phyloP scores from a whole-genome alignment of 768 basidiomycete species.

The Suillus discolor region DNA sequence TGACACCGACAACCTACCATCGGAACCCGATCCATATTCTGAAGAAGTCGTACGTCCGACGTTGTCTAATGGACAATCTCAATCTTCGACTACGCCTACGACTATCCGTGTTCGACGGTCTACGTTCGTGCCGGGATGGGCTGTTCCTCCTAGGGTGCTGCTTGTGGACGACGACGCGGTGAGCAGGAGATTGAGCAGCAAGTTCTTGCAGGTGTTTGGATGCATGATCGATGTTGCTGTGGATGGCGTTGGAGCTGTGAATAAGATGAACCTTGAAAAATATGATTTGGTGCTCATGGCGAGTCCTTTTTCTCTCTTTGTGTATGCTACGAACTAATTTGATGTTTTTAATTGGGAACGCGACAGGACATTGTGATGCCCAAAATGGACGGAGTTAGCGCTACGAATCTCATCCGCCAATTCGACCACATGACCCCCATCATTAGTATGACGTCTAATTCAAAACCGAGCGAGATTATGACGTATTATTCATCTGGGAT shows the following conservation, averaged over 20 bases:
- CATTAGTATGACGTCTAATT: slow-evolving; percentile 97
- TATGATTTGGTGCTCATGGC: slow-evolving; percentile 97
- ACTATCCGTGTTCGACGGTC: slow-evolving; percentile 67
- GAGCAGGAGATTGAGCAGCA: slow-evolving; percentile 83
- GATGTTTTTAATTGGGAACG: background rate
- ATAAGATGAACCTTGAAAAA: slow-evolving; percentile 95
- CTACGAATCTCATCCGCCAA: slow-evolving; percentile 91
- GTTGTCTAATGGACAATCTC: slow-evolving; percentile 24
- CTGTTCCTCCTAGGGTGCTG: slow-evolving; percentile 86
- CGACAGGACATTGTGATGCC: slow-evolving; percentile 93
- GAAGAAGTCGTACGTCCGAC: slow-evolving; percentile 47
- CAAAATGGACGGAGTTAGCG: slow-evolving; percentile 83
- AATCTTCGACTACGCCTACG: slow-evolving; percentile 17
- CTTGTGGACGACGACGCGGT: slow-evolving; percentile 97
- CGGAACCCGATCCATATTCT: slow-evolving; percentile 28
- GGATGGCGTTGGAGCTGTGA: slow-evolving; percentile 89
- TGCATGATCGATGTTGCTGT: slow-evolving; percentile 94
- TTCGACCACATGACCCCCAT: slow-evolving; percentile 96
- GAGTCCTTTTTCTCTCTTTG: slow-evolving; percentile 27
- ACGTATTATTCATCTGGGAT: slow-evolving; percentile 76
- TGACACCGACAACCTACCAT: slow-evolving; percentile 19
- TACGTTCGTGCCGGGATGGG: slow-evolving; percentile 89
- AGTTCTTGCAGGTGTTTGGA: slow-evolving; percentile 94
- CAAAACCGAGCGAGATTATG: slow-evolving; percentile 91
- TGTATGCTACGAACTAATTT: slow-evolving; percentile 9